Evolutionary conservation across 805 yeast species (phyloP), one percentile per base, ranked within the genome.

Genomic region (Saccharomycopsis vini): DNA sequence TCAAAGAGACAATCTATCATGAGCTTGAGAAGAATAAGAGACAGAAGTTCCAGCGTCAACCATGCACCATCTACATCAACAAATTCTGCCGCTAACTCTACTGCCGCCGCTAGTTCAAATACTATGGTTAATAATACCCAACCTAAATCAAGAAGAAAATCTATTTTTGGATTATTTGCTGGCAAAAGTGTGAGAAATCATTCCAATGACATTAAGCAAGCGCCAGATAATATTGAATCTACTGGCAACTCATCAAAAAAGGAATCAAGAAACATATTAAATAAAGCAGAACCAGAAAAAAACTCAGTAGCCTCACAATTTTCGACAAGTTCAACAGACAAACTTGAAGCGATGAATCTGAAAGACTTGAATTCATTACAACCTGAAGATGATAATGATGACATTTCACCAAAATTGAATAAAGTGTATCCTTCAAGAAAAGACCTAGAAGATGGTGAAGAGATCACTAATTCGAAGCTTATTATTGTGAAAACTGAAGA

Each of bases 91-190:
- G 15, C 7, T 9, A 26, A 12, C 7, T 9, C 12, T 26, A 26
- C 29, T 26, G 29, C 18, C 34, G 6, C n/a, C 6, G 15, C 13
- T 6, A 34, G 20, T 9, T 7, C 37, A 21, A n/a, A 7, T n/a
- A 10, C 23, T 34, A 5, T n/a, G n/a, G n/a, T n/a, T n/a, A n/a
- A n/a, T n/a, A n/a, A n/a, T n/a, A n/a, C 18, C 29, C 5, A 36
- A 36, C 12, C 20, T 26, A 30, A 30, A 29, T 16, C 36, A 19
- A 29, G 42, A 30, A 33, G 44, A 33, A 41, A 41, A 32, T 41
- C 44, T 9, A 10, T 41, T 12, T 41, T 41, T 35, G 39, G 39
- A 5, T 20, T 34, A n/a, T 41, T 41, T 23, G 39, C 23, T n/a
- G n/a, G n/a, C n/a, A n/a, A n/a, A n/a, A n/a, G n/a, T n/a, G n/a